A percentile compares a stretch with the other conserved stretches of the same genome.
Evolutionary conservation across 1,284 basidiomycete genomes (phyloP).

Genomic region (Rhodotorula sp.): DNA sequence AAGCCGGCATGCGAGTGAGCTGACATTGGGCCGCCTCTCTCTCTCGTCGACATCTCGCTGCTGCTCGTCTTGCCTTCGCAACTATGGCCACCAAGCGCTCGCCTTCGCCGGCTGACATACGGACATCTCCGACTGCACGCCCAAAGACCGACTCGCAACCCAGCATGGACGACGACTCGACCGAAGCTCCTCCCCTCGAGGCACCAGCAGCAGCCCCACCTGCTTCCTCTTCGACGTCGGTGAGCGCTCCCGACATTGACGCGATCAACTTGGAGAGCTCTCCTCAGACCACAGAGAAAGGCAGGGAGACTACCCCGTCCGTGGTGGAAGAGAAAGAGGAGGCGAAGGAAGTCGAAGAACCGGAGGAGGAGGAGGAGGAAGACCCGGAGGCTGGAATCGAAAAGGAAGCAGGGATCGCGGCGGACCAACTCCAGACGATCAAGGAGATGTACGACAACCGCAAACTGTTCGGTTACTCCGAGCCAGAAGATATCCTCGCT

Average conservation of each 20-base stretch:
- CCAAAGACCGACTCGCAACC: not conserved
- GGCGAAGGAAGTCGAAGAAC: not conserved
- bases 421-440: constrained; percentile 7
- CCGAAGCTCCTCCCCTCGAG: not conserved
- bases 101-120: not conserved
- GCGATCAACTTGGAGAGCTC: too few species aligned
- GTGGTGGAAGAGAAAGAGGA: not conserved
- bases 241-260: too few species aligned
- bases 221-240: not conserved
- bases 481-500: constrained; percentile 6
- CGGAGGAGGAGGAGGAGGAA: too few species aligned
- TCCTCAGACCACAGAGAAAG: too few species aligned
- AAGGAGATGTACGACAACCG: constrained; percentile 11
- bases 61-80: not conserved
- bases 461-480: constrained; percentile 3
- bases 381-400: not conserved
- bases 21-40: too few species aligned
- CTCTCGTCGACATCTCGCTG: too few species aligned
- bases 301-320: too few species aligned
- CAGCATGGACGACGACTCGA: not conserved
- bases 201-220: not conserved
- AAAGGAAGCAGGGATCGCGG: not conserved
- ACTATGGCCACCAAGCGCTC: constrained; percentile 7
- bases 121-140: not conserved
- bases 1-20: too few species aligned